phyloP scores from a whole-genome alignment of 805 yeast species.

The Ogataea paraovalis region DNA sequence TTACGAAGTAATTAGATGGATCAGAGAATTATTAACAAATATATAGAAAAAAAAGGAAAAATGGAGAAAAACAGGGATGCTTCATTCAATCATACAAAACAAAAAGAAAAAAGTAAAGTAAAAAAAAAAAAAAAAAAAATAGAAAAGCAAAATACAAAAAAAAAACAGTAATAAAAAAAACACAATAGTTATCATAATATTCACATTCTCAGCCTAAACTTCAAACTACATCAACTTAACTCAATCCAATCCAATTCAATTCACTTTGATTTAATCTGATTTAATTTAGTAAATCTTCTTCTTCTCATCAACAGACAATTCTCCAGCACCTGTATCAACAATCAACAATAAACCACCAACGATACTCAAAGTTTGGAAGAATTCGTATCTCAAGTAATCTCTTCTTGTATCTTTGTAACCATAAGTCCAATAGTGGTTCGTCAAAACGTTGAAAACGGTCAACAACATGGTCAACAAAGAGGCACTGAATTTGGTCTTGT shows the following conservation, averaged over 20 bases:
- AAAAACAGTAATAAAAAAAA: too few species aligned
- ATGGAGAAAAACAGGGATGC: background rate
- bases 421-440: slow-evolving; percentile 88
- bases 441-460: slow-evolving; percentile 67
- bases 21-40: background rate
- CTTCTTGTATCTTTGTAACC: slow-evolving; percentile 68
- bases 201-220: too few species aligned
- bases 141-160: too few species aligned
- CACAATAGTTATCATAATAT: too few species aligned
- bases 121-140: too few species aligned
- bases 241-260: background rate
- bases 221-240: too few species aligned
- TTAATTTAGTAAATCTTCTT: slow-evolving; percentile 69
- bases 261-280: background rate
- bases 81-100: background rate
- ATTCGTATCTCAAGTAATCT: slow-evolving; percentile 87
- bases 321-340: slow-evolving; percentile 96
- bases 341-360: slow-evolving; percentile 90
- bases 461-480: slow-evolving; percentile 63
- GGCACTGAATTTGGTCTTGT: slow-evolving; percentile 88
- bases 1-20: too few species aligned
- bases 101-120: background rate
- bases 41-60: background rate
- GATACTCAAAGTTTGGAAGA: slow-evolving; percentile 89
- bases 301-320: slow-evolving; percentile 89